Conservation (phyloP, 306 rosid species). For the Lablab purpureus region DNA sequence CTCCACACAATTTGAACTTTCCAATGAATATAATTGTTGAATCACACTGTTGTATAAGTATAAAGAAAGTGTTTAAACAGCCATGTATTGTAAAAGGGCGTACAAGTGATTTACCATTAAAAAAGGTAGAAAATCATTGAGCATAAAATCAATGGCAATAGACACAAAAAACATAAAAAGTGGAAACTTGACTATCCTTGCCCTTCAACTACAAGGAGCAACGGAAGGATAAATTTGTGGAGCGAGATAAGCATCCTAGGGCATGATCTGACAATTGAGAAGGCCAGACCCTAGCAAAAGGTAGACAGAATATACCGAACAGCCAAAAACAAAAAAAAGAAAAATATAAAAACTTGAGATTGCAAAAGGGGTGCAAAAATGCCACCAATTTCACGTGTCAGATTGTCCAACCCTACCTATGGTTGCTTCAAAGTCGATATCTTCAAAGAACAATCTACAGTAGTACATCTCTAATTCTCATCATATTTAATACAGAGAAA, state of each 20-base stretch:
- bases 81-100: not conserved
- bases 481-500: not conserved
- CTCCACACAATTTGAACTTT: not conserved
- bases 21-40: not conserved
- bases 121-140: not conserved
- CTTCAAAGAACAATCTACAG: conserved; percentile 9
- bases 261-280: not conserved
- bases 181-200: not conserved
- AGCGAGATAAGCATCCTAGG: not conserved
- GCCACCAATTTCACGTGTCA: conserved; percentile 5
- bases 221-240: not conserved
- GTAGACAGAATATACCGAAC: not conserved
- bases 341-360: not conserved
- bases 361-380: not conserved
- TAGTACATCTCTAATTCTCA: not conserved
- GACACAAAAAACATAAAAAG: not conserved
- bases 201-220: not conserved
- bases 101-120: not conserved
- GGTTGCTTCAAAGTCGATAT: not conserved
- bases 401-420: conserved; percentile 16
- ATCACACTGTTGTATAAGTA: not conserved
- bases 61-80: not conserved
- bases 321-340: not conserved
- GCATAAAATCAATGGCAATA: not conserved
- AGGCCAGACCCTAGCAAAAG: not conserved